A percentile compares a stretch with the other conserved stretches of the same genome.
phyloP scores from a whole-genome alignment of 805 yeast species.

The Spencermartinsiella europaea region DNA sequence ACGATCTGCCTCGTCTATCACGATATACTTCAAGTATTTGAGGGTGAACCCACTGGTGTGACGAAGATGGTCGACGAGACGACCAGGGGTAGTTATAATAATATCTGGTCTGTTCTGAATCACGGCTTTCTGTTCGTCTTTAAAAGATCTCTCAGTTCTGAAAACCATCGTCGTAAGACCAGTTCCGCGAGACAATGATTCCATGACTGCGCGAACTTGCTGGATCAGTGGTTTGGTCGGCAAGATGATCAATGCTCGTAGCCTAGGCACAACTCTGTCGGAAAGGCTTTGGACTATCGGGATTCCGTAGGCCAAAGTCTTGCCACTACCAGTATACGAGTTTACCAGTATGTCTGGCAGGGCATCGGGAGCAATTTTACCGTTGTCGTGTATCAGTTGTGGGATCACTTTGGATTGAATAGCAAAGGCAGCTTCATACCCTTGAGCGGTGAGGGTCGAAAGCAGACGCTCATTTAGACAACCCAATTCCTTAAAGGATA shows the following conservation, averaged over 20 bases:
- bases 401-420: conserved; percentile 69
- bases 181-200: conserved; percentile 59
- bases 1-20: conserved; percentile 91
- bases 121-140: conserved; percentile 58
- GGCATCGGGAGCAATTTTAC: conserved; percentile 31
- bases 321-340: conserved; percentile 95
- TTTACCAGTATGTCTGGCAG: conserved; percentile 68
- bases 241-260: conserved; percentile 72
- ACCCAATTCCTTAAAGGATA: conserved; percentile 46
- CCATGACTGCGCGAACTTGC: conserved; percentile 70
- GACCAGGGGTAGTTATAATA: conserved; percentile 68
- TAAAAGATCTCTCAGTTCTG: conserved; percentile 47
- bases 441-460: conserved; percentile 43
- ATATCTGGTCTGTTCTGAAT: conserved; percentile 31
- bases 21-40: conserved; percentile 53
- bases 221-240: conserved; percentile 86
- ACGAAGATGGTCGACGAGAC: conserved; percentile 58
- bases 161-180: conserved; percentile 59
- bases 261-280: conserved; percentile 59
- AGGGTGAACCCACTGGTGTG: conserved; percentile 35
- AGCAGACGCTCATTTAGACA: conserved; percentile 36
- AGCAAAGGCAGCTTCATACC: conserved; percentile 59
- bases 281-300: conserved; percentile 73
- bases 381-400: conserved; percentile 41
- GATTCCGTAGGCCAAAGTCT: conserved; percentile 80